Percentiles rank a stretch among this genome's conserved stretches.
These are phyloP conservation scores for Solanum rostratum DNA, from an alignment of 257 asterid genomes.

Conservation along the genomic window DNA sequence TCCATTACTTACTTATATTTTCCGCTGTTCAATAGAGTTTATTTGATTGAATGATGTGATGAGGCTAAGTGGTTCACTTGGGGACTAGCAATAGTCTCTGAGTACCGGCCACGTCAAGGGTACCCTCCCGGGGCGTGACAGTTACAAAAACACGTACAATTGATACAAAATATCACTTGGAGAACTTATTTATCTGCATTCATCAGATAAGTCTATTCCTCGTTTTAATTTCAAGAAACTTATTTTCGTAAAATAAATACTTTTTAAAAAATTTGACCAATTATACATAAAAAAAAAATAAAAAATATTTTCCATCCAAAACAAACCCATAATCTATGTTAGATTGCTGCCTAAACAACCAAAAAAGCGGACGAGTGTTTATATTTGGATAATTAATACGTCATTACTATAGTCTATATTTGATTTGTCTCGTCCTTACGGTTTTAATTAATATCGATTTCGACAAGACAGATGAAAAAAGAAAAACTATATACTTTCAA, in stretches of 20 bases:
- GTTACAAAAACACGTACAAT: no score
- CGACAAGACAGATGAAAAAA: background rate
- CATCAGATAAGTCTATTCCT: background rate
- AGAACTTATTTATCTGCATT: background rate
- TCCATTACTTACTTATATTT: no score
- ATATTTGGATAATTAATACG: background rate
- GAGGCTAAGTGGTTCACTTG: no score
- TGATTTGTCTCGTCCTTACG: background rate
- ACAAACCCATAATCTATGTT: background rate
- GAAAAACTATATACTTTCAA: background rate
- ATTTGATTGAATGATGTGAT: no score
- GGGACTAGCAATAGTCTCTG: no score
- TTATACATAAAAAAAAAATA: background rate
- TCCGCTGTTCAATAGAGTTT: no score
- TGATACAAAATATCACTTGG: background rate
- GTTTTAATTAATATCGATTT: background rate
- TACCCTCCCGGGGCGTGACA: no score
- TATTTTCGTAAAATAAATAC: background rate
- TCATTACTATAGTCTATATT: background rate
- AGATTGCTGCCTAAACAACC: background rate
- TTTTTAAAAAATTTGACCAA: background rate
- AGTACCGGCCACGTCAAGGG: no score
- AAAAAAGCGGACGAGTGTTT: background rate
- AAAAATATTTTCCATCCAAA: background rate
- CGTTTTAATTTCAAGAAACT: background rate